Evolutionary conservation across 768 basidiomycete genomes (phyloP).

Genomic region (Lactarius sp.): DNA sequence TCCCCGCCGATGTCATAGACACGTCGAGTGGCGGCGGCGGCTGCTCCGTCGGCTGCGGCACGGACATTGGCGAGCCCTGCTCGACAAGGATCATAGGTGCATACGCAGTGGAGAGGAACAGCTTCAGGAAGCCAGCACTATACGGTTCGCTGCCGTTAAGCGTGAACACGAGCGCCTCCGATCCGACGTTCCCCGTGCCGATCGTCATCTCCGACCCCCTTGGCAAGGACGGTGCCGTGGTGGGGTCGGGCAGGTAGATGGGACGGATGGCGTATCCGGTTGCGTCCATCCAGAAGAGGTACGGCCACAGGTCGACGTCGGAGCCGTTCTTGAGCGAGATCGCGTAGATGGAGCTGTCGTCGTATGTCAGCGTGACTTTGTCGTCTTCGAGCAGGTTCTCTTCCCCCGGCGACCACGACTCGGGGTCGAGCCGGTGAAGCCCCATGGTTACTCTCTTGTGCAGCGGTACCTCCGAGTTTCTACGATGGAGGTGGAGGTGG

Average conservation of each 20-base stretch:
- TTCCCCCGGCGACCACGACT: constrained; percentile 40
- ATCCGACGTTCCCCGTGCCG: constrained; percentile 40
- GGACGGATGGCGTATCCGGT: constrained; percentile 49
- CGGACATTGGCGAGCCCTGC: constrained; percentile 33
- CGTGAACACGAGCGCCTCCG: constrained; percentile 45
- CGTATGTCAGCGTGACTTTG: constrained; percentile 42
- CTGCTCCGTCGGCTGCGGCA: background rate
- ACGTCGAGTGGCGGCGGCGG: background rate
- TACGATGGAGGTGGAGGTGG: constrained; percentile 51
- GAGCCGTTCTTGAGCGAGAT: constrained; percentile 48
- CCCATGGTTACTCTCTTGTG: constrained; percentile 48
- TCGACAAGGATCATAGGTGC: constrained; percentile 47
- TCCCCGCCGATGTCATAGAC: background rate
- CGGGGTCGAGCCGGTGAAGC: constrained; percentile 45
- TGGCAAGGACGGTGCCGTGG: constrained; percentile 41
- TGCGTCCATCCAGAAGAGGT: constrained; percentile 57
- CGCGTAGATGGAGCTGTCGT: constrained; percentile 41
- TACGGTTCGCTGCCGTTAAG: constrained; percentile 36
- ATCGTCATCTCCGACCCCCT: constrained; percentile 39
- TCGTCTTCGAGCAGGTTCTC: constrained; percentile 45
- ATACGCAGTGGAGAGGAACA: constrained; percentile 51
- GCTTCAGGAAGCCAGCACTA: constrained; percentile 50
- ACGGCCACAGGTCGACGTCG: constrained; percentile 54
- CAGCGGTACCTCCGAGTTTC: constrained; percentile 45
- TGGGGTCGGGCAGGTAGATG: constrained; percentile 48